phyloP scores from a whole-genome alignment of 75 land plant genomes.

The Larix kaempferi region DNA sequence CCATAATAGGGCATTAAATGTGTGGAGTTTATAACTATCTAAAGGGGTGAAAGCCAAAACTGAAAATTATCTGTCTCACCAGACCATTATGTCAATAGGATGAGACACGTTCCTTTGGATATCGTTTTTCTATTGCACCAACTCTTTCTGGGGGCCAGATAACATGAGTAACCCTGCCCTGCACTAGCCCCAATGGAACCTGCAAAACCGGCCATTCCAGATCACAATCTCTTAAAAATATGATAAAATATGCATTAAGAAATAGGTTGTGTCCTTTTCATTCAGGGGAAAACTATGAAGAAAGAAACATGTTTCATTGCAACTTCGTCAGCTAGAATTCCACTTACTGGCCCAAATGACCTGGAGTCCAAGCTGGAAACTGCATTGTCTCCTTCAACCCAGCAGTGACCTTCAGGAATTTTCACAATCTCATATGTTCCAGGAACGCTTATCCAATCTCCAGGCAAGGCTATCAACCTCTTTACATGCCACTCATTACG shows the following conservation, averaged over 20 bases:
- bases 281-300: not conserved
- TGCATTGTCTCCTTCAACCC: constrained; percentile 97
- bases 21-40: no score
- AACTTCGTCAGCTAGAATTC: not conserved
- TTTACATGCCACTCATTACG: constrained; percentile 55
- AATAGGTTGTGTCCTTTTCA: not conserved
- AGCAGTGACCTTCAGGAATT: constrained; percentile 95
- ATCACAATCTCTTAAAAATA: not conserved
- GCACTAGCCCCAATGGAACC: constrained; percentile 72
- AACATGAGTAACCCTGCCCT: constrained; percentile 69
- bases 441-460: constrained; percentile 77
- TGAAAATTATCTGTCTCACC: no score
- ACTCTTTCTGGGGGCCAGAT: constrained; percentile 80
- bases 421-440: constrained; percentile 49
- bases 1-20: no score
- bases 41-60: no score
- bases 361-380: constrained; percentile 82
- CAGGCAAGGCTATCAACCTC: constrained; percentile 76
- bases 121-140: constrained; percentile 44
- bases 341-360: constrained; percentile 87
- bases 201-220: constrained; percentile 26
- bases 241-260: no score
- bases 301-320: not conserved
- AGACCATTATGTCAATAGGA: no score
- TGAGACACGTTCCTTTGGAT: constrained; percentile 35